Percentiles rank a stretch among this genome's conserved stretches.
Evolutionary conservation across 2,329 filamentous ascomycete genomes (phyloP).

Genomic region (Neonectria sp.): DNA sequence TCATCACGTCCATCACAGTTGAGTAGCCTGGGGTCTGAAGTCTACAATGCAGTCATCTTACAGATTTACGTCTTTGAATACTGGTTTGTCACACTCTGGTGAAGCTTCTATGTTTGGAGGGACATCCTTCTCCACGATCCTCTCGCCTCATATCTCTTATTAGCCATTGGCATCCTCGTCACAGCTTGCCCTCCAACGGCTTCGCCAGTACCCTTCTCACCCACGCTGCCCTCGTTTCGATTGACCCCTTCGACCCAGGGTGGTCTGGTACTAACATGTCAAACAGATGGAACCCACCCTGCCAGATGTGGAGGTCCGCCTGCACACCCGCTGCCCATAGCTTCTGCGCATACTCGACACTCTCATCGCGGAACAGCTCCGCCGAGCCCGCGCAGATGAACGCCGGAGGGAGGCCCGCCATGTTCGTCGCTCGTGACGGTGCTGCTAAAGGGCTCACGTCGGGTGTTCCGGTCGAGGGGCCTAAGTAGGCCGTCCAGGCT

Average conservation of each 20-base stretch:
- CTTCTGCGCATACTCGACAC: constrained; percentile 56
- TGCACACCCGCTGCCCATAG: constrained; percentile 59
- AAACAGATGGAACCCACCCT: constrained; percentile 58
- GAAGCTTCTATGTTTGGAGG: background rate
- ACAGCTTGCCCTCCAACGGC: constrained; percentile 28
- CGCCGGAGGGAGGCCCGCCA: constrained; percentile 57
- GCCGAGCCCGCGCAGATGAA: constrained; percentile 61
- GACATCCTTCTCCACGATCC: background rate
- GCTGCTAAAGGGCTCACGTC: constrained; percentile 54
- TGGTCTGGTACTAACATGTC: constrained; percentile 46
- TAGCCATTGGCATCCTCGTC: background rate
- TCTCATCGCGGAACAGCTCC: constrained; percentile 61
- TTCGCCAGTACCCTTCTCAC: constrained; percentile 27
- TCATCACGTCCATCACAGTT: background rate
- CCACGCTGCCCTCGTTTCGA: constrained; percentile 35
- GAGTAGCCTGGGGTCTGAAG: background rate
- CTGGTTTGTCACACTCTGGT: background rate
- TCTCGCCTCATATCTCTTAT: background rate
- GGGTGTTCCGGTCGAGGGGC: constrained; percentile 50
- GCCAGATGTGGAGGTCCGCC: constrained; percentile 61
- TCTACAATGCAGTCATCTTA: background rate
- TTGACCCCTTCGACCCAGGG: constrained; percentile 27
- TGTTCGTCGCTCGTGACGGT: constrained; percentile 53
- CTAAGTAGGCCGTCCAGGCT: constrained; percentile 60
- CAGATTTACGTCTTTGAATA: background rate